Conservation (phyloP, 352 stramenopile genomes). For the Pythium angustatum region DNA sequence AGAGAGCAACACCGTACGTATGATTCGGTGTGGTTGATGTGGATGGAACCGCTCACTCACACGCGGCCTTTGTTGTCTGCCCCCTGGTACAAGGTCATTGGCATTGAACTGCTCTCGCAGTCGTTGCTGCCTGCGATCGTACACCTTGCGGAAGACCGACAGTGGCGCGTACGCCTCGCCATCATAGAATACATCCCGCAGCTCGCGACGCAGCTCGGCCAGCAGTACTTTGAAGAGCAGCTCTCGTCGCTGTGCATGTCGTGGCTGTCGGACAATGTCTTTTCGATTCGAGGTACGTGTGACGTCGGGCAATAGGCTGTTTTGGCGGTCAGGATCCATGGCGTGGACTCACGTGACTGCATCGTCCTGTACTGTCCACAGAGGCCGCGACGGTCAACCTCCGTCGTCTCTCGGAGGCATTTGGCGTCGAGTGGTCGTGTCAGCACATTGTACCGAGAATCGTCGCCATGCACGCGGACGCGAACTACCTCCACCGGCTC, state of each 20-base stretch:
- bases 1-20: constrained; percentile 91
- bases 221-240: constrained; percentile 96
- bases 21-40: no score
- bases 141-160: constrained; percentile 97
- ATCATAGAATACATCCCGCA: constrained; percentile 99
- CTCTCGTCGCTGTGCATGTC: constrained; percentile 95
- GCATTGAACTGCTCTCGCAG: constrained; percentile 95
- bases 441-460: constrained; percentile 95
- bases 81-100: constrained; percentile 90
- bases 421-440: constrained; percentile 95
- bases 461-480: constrained; percentile 91
- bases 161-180: constrained; percentile 97
- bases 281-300: constrained; percentile 88
- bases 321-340: no score
- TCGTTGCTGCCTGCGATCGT: constrained; percentile 97
- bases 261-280: constrained; percentile 97
- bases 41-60: no score
- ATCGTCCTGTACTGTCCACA: constrained; percentile 18
- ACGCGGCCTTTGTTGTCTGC: no score
- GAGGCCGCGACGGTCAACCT: constrained; percentile 96
- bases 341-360: background rate
- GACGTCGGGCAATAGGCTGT: background rate
- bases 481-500: constrained; percentile 94
- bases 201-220: constrained; percentile 94
- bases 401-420: constrained; percentile 91